Conservation (phyloP, 2,329 filamentous ascomycete species). For the Phaeosphaeria sp. region DNA sequence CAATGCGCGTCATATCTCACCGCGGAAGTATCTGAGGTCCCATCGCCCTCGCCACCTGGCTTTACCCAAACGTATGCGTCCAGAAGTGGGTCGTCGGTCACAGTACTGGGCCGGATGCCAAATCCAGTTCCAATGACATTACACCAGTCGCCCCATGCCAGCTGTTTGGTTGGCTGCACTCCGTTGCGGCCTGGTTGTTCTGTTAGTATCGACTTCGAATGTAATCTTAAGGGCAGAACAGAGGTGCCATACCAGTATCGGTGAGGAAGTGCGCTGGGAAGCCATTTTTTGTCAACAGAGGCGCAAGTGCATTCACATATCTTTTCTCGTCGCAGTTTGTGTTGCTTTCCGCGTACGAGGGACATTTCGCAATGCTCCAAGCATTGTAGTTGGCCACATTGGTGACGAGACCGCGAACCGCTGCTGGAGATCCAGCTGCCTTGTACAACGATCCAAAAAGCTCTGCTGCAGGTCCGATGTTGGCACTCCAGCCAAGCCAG, state of each 20-base stretch:
- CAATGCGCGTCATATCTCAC: slow-evolving; percentile 62
- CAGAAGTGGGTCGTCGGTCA: slow-evolving; percentile 64
- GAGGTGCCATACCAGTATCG: slow-evolving; percentile 44
- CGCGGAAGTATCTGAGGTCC: slow-evolving; percentile 49
- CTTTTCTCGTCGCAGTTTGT: slow-evolving; percentile 59
- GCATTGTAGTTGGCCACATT: slow-evolving; percentile 66
- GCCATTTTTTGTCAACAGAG: slow-evolving; percentile 53
- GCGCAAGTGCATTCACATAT: slow-evolving; percentile 59
- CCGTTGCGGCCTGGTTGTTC: slow-evolving; percentile 57
- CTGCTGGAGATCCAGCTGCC: slow-evolving; percentile 51
- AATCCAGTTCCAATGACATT: slow-evolving; percentile 69
- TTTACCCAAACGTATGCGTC: slow-evolving; percentile 75
- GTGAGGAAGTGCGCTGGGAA: slow-evolving; percentile 62
- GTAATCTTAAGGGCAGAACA: background rate
- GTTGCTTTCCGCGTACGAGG: slow-evolving; percentile 53
- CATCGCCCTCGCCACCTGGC: slow-evolving; percentile 63
- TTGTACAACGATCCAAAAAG: slow-evolving; percentile 55
- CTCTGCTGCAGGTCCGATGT: slow-evolving; percentile 58
- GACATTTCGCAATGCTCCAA: slow-evolving; percentile 54
- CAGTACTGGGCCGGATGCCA: slow-evolving; percentile 64
- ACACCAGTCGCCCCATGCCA: slow-evolving; percentile 70
- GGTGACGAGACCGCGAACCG: slow-evolving; percentile 59
- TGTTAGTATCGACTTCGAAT: background rate
- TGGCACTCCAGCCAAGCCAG: slow-evolving; percentile 68
- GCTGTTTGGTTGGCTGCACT: slow-evolving; percentile 62